Evolutionary conservation across 2,329 filamentous ascomycete genomes (phyloP), one percentile per base, ranked within the genome.

Genomic region (Pyrenochaeta sp.): DNA sequence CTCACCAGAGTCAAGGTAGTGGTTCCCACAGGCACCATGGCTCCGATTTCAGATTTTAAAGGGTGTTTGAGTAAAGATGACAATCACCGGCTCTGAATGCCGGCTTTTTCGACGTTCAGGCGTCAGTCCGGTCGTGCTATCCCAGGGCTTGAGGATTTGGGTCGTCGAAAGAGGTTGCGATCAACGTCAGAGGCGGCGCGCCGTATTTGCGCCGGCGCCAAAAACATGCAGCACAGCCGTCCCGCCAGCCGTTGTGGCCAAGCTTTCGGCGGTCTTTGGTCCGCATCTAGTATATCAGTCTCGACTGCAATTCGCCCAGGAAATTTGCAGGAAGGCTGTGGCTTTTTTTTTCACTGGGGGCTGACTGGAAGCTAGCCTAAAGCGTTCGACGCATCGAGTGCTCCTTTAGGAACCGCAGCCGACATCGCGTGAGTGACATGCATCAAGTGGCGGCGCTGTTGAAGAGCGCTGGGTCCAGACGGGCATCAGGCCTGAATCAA

Each of bases 131-230:
- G n/a, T 30, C 21, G 23, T 15, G 20, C 20, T 39, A 10, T 11
- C 10, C 18, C 17, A 23, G 41, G 14, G 2, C 20, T 45, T 10
- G 35, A 53, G 31, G 45, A 29, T 18, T 43, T 15, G n/a, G 21
- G 35, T 35, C 44, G 44, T 51, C 44, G 39, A 44, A 47, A 50
- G 36, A 54, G 49, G 49, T 48, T 55, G 42, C 43, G 58, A 56
- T 62, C 49, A 47, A 58, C 53, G 60, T 54, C 48, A 44, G 54
- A 53, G 58, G 47, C 45, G 51, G 47, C 12, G 50, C 42, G 55
- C 50, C 60, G 58, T 49, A 50, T 35, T 51, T 55, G 53, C 53
- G 45, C 49, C 52, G 44, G 42, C 45, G 40, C 51, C 49, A 43
- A 12, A 33, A 29, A 27, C 6, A 60, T 55, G 37, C 32, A 45